These are phyloP conservation scores for Dictyostelium capitatum DNA, from an alignment of 78 protist species.

Conservation along the genomic window DNA sequence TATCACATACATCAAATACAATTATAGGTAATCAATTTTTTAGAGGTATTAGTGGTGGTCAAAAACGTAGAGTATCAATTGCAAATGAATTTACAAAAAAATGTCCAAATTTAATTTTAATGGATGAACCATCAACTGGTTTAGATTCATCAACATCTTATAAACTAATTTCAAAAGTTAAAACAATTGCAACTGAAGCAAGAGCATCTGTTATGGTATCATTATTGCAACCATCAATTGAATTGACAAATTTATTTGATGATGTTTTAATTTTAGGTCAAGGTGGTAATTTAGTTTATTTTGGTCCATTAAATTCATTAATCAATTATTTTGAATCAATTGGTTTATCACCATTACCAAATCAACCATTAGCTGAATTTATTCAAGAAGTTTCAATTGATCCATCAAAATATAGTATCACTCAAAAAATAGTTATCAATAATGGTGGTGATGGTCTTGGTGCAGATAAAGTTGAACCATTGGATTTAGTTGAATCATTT, in stretches of 20 bases:
- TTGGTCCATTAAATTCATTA: conserved; percentile 42
- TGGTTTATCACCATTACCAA: conserved; percentile 22
- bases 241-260: conserved; percentile 76
- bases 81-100: conserved; percentile 84
- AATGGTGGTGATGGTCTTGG: not conserved
- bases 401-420: conserved; percentile 5
- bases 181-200: conserved; percentile 37
- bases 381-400: conserved; percentile 64
- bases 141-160: conserved; percentile 47
- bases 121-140: conserved; percentile 86
- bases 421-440: not conserved
- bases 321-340: conserved; percentile 56
- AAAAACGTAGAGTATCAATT: conserved; percentile 82
- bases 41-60: conserved; percentile 88
- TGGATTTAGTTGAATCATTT: conserved; percentile 24
- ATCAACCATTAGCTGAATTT: conserved; percentile 79
- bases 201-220: conserved; percentile 56
- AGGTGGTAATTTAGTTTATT: conserved; percentile 58
- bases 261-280: conserved; percentile 60
- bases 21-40: conserved; percentile 76
- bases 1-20: conserved; percentile 56
- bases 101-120: conserved; percentile 73
- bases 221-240: conserved; percentile 76
- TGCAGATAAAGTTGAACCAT: not conserved
- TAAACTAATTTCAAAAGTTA: conserved; percentile 15